Percentiles rank a stretch among this genome's conserved stretches.
Conservation (phyloP, 192 early-diverging fungal genomes). For the Coemansia sp. region DNA sequence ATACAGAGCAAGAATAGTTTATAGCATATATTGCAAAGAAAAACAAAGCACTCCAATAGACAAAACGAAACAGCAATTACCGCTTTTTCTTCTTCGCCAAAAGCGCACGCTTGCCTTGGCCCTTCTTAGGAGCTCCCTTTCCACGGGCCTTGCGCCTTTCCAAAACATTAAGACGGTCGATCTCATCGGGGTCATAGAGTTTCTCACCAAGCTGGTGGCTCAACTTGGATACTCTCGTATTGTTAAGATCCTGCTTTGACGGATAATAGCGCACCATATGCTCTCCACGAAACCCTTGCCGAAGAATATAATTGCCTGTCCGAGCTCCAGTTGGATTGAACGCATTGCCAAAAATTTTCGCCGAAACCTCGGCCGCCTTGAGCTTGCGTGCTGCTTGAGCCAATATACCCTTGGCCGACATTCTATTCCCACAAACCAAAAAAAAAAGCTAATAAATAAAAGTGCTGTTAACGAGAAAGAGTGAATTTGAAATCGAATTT, state of each 20-base stretch:
- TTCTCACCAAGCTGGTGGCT: slow-evolving; percentile 37
- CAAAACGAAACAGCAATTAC: neutral
- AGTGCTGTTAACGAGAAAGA: neutral
- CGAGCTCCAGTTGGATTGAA: slow-evolving; percentile 70
- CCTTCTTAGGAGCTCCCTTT: slow-evolving; percentile 79
- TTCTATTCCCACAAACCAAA: neutral
- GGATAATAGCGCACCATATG: slow-evolving; percentile 68
- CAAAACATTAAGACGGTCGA: slow-evolving; percentile 66
- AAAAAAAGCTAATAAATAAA: neutral
- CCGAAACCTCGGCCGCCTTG: slow-evolving; percentile 60
- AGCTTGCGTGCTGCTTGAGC: slow-evolving; percentile 31
- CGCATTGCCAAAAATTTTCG: slow-evolving; percentile 65
- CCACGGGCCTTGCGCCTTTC: slow-evolving; percentile 69
- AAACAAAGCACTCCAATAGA: neutral
- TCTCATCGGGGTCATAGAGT: slow-evolving; percentile 59
- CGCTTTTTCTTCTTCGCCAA: slow-evolving; percentile 48
- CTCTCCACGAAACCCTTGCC: slow-evolving; percentile 67
- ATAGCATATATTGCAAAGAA: neutral
- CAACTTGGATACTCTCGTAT: slow-evolving; percentile 25
- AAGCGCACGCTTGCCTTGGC: slow-evolving; percentile 47
- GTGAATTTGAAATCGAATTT: neutral
- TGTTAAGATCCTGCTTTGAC: slow-evolving; percentile 45
- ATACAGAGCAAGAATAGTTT: neutral
- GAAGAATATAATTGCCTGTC: slow-evolving; percentile 73
- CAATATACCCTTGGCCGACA: slow-evolving; percentile 19